Percentiles rank a stretch among this genome's conserved stretches.
Conservation (phyloP, 2,329 filamentous ascomycete species). For the Talaromyces marneffei region DNA sequence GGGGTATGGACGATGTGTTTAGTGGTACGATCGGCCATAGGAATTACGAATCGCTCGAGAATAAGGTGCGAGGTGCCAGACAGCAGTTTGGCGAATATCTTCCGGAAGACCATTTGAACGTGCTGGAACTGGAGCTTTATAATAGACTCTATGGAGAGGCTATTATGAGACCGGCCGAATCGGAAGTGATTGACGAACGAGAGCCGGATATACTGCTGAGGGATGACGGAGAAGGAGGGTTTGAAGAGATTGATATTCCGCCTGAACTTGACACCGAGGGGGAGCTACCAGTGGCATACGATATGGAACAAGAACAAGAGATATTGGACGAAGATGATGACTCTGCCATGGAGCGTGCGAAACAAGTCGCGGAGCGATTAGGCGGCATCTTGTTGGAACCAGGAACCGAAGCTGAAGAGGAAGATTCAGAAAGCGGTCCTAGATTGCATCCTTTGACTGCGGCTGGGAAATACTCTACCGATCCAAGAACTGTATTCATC, state of each 20-base stretch:
- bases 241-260: slow-evolving; percentile 31
- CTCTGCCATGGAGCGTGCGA: slow-evolving; percentile 28
- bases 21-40: slow-evolving; percentile 27
- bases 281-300: slow-evolving; percentile 25
- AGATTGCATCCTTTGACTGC: slow-evolving; percentile 70
- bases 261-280: slow-evolving; percentile 18
- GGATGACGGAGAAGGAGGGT: slow-evolving; percentile 33
- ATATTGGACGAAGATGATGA: slow-evolving; percentile 23
- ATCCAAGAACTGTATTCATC: slow-evolving; percentile 67
- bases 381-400: slow-evolving; percentile 38
- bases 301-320: slow-evolving; percentile 26
- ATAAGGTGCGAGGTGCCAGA: slow-evolving; percentile 60
- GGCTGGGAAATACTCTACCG: slow-evolving; percentile 67
- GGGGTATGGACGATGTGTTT: slow-evolving; percentile 26
- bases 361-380: slow-evolving; percentile 36
- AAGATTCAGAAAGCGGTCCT: slow-evolving; percentile 33
- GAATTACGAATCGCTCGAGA: slow-evolving; percentile 28
- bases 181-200: slow-evolving; percentile 27
- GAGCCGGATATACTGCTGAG: slow-evolving; percentile 32
- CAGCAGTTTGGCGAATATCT: slow-evolving; percentile 71
- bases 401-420: slow-evolving; percentile 32
- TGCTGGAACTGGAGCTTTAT: slow-evolving; percentile 69
- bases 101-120: slow-evolving; percentile 63
- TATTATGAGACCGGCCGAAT: slow-evolving; percentile 33
- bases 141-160: slow-evolving; percentile 76